phyloP scores from a whole-genome alignment of 2,329 filamentous ascomycete species.

The Cytospora chrysosperma region DNA sequence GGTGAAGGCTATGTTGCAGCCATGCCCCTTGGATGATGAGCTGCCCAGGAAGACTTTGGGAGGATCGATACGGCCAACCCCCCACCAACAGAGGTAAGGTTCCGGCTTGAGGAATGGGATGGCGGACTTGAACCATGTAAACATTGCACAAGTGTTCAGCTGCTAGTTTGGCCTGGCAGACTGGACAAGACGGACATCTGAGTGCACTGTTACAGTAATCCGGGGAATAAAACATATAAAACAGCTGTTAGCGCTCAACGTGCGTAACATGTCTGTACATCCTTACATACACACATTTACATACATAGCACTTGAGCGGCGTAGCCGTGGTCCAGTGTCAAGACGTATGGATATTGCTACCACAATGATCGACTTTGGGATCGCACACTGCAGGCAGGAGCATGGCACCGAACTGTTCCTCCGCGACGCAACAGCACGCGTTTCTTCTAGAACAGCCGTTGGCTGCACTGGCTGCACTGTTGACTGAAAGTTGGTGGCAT shows the following conservation, averaged over 20 bases:
- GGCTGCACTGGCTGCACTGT: constrained; percentile 1
- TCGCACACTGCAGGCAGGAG: neutral
- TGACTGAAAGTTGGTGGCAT: neutral
- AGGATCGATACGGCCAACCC: too few relatives aligned
- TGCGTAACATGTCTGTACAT: too few relatives aligned
- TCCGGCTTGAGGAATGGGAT: constrained; percentile 2
- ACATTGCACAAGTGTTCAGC: neutral
- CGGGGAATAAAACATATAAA: too few relatives aligned
- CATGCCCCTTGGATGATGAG: too few relatives aligned
- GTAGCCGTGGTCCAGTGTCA: neutral
- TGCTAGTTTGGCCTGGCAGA: too few relatives aligned
- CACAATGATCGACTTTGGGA: neutral
- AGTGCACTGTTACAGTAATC: neutral
- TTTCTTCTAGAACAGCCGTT: constrained; percentile 6
- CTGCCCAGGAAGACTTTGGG: too few relatives aligned
- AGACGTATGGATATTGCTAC: neutral
- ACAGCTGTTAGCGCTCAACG: neutral
- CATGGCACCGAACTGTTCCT: neutral
- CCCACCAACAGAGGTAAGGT: too few relatives aligned
- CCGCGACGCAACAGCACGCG: neutral
- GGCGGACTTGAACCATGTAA: too few relatives aligned
- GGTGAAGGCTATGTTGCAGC: constrained; percentile 6
- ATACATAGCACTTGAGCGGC: too few relatives aligned
- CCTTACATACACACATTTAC: too few relatives aligned
- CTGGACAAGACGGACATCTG: too few relatives aligned